Conservation (phyloP, 2,329 filamentous ascomycete species). For the Penicillium frequentans region DNA sequence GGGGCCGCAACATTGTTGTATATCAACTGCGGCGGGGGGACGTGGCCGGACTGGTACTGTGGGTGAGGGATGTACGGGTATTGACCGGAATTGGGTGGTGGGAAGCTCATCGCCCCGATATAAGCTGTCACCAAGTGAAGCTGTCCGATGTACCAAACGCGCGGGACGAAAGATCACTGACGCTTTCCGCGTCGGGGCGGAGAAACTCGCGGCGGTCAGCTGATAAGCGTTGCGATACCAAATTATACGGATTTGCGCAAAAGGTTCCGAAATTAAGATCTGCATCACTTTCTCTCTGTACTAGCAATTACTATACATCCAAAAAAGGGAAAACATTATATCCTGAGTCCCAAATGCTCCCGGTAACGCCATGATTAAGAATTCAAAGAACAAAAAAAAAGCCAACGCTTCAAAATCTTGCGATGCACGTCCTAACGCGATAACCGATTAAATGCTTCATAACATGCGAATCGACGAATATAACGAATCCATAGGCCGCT, state of each 20-base stretch:
- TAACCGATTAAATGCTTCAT: conserved; percentile 12
- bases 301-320: not conserved
- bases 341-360: not conserved
- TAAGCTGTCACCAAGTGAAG: conserved; percentile 23
- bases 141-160: conserved; percentile 10
- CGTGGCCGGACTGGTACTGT: conserved; percentile 34
- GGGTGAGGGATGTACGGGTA: conserved; percentile 33
- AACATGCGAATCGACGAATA: conserved; percentile 39
- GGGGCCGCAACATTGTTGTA: conserved; percentile 35
- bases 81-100: conserved; percentile 42
- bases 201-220: conserved; percentile 30
- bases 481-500: conserved; percentile 34
- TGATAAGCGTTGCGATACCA: conserved; percentile 18
- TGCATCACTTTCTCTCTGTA: not conserved
- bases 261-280: not conserved
- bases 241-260: not conserved
- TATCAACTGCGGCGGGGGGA: conserved; percentile 36
- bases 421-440: not conserved
- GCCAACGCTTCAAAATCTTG: not conserved
- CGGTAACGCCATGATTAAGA: not conserved
- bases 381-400: not conserved
- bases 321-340: not conserved
- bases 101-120: conserved; percentile 43
- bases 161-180: conserved; percentile 7
- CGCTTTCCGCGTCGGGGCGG: conserved; percentile 30